Conservation (phyloP, 495 filamentous ascomycete species). For the Penicillium bialowiezense region DNA sequence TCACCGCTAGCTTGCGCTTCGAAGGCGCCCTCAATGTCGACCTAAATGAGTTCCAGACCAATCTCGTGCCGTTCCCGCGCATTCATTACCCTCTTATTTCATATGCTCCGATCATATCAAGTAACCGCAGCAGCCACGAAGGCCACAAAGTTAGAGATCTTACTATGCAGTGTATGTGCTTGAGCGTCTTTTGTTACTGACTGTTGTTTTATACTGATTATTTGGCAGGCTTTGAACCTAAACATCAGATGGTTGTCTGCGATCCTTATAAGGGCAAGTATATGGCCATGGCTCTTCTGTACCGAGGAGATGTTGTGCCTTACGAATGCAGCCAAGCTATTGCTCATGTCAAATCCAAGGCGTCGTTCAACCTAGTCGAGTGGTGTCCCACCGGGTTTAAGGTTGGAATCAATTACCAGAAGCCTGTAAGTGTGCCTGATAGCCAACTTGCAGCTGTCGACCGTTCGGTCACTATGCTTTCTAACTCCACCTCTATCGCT, state of each 20-base stretch:
- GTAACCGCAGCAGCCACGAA: conserved; percentile 80
- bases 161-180: conserved; percentile 73
- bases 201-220: neutral
- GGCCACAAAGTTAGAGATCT: conserved; percentile 87
- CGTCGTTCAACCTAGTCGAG: conserved; percentile 88
- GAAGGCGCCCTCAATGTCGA: conserved; percentile 91
- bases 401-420: conserved; percentile 90
- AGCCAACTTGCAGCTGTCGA: conserved; percentile 79
- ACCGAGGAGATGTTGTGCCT: conserved; percentile 86
- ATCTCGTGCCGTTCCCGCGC: conserved; percentile 86
- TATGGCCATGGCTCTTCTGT: conserved; percentile 88
- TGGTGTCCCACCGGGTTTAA: conserved; percentile 97
- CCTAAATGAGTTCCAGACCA: conserved; percentile 93
- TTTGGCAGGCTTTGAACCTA: conserved; percentile 72
- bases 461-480: conserved; percentile 83
- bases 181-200: neutral
- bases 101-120: conserved; percentile 82
- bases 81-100: conserved; percentile 91
- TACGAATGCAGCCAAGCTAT: conserved; percentile 80
- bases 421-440: conserved; percentile 72
- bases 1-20: conserved; percentile 86
- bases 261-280: conserved; percentile 90
- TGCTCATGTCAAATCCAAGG: conserved; percentile 78
- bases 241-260: conserved; percentile 96
- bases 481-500: conserved; percentile 87